Base-by-base conservation (phyloP, 2,329 filamentous ascomycete species). In the Dissoconium aciculare region DNA sequence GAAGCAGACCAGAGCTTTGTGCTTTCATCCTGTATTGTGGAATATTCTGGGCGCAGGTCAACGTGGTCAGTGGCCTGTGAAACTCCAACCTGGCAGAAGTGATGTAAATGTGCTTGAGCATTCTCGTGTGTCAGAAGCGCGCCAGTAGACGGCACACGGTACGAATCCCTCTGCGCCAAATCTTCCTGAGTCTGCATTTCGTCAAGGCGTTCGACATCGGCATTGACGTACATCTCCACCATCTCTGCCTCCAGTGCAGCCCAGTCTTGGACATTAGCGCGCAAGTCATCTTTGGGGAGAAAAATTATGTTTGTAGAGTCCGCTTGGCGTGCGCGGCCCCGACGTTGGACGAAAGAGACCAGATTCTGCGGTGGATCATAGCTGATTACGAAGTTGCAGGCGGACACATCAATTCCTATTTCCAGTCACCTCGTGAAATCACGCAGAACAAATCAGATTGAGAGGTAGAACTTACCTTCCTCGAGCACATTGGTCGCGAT, bases 61-160 rank as follows among this genome's bases (percentile, higher is more conserved):
- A 74, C 62, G 46, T 74, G 81, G 15, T 69, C 66, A 1, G 59
- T 60, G 0, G 58, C 57, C 0, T 69, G 64, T 1, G 84, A 51
- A 0, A 66, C 64, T n/a, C 41, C 38, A 10, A 44, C 35, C 0
- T 62, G 59, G 52, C 85, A 94, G 43, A 94, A 91, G 52, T 92
- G 82, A 27, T 79, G 63, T 2, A 95, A 64, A 51, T 89, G 83
- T n/a, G 64, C 55, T 28, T 76, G 70, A 1, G 82, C 78, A 41
- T 79, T 79, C 21, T 80, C 69, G 2, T 83, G 63, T 8, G 78
- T 78, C 10, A 94, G 57, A 9, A 71, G 55, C 1, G 81, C 82
- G 4, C 74, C 59, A 2, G 64, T 67, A 3, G 50, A 52, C 9
- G 53, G 39, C 3, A 71, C 53, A 11, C 43, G 43, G 32, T 67